Percentiles rank a stretch among this genome's conserved stretches.
Evolutionary conservation across 164 flowering plant species (phyloP).

Genomic region (Macadamia integrifolia): DNA sequence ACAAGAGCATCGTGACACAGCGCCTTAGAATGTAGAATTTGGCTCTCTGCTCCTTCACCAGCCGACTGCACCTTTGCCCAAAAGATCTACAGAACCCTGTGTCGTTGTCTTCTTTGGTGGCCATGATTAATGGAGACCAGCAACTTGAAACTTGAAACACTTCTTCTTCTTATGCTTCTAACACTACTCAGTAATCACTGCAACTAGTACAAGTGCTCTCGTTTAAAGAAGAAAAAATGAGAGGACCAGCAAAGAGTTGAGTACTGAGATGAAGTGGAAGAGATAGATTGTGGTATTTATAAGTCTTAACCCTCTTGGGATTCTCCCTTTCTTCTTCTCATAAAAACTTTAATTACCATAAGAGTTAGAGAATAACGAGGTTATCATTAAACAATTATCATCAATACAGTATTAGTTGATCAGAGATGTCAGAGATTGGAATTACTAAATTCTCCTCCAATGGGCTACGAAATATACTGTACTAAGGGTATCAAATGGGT

Average conservation of each 20-base stretch:
- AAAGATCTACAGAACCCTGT: conserved; percentile 38
- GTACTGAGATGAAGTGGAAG: background rate
- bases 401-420: no score
- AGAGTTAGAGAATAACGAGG: no score
- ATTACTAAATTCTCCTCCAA: no score
- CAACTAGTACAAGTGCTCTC: no score
- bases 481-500: no score
- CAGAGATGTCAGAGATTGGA: no score
- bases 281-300: background rate
- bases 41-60: conserved; percentile 66
- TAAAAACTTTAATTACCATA: no score
- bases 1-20: conserved; percentile 65
- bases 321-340: no score
- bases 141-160: background rate
- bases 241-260: no score
- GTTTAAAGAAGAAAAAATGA: no score
- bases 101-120: conserved; percentile 10
- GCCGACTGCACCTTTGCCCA: conserved; percentile 48
- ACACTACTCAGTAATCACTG: background rate
- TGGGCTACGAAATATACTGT: no score
- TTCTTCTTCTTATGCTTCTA: background rate
- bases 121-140: background rate
- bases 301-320: background rate
- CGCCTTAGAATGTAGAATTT: conserved; percentile 75
- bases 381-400: no score